Evolutionary conservation across 768 basidiomycete genomes (phyloP).

Genomic region (Russula foetens): DNA sequence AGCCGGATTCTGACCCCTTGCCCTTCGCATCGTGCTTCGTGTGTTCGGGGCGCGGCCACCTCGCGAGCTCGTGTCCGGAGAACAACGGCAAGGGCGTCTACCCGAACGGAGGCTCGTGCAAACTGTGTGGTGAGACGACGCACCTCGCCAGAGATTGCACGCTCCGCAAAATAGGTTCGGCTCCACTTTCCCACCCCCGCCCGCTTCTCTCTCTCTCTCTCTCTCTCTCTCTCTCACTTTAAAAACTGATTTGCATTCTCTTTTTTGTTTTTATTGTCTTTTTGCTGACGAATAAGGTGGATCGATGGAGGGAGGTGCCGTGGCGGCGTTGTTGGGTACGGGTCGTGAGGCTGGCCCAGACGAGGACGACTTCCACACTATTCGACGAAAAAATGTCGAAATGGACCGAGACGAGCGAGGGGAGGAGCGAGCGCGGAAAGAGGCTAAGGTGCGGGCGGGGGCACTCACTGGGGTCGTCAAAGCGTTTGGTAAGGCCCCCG

Average conservation of each 20-base stretch:
- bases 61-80: constrained; percentile 74
- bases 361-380: constrained; percentile 88
- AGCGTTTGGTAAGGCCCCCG: constrained; percentile 12
- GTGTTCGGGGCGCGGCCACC: constrained; percentile 75
- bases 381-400: constrained; percentile 56
- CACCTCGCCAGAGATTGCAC: constrained; percentile 84
- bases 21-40: constrained; percentile 93
- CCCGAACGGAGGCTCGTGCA: constrained; percentile 86
- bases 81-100: constrained; percentile 80
- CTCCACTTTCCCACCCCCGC: neutral
- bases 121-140: constrained; percentile 75
- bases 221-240: no score
- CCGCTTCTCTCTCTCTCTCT: neutral
- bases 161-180: constrained; percentile 44
- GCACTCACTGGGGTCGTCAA: constrained; percentile 35
- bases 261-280: neutral
- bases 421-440: constrained; percentile 36
- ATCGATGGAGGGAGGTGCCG: constrained; percentile 31
- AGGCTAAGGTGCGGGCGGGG: constrained; percentile 37
- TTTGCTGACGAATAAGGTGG: neutral
- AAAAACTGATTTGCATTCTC: neutral
- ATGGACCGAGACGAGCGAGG: constrained; percentile 53
- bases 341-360: constrained; percentile 66
- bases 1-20: constrained; percentile 57
- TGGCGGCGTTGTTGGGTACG: constrained; percentile 37